These are phyloP conservation scores for Cardamine resedifolia DNA, from an alignment of 345 rosid species.

Conservation along the genomic window DNA sequence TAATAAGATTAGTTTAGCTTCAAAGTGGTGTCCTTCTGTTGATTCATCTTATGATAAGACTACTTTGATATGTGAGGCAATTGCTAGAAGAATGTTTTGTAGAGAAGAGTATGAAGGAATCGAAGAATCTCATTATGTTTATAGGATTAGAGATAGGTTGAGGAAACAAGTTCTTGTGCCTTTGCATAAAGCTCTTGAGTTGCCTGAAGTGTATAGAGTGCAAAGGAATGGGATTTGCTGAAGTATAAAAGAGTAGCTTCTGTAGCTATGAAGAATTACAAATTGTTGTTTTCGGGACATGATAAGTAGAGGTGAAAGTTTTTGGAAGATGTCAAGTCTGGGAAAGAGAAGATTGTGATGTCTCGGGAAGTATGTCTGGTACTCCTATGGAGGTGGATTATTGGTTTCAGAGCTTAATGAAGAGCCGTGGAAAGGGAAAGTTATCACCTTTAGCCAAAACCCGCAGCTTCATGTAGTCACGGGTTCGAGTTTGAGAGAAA, in stretches of 20 bases:
- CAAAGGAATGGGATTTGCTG: conserved; percentile 28
- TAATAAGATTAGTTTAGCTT: conserved; percentile 30
- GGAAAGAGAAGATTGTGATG: conserved; percentile 48
- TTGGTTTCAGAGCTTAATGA: conserved; percentile 54
- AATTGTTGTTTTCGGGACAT: conserved; percentile 19
- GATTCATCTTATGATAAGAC: conserved; percentile 39
- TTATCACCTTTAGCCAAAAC: conserved; percentile 47
- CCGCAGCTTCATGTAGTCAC: conserved; percentile 44
- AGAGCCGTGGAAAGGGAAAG: conserved; percentile 67
- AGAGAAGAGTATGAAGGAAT: conserved; percentile 33
- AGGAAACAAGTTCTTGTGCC: conserved; percentile 42
- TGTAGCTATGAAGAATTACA: conserved; percentile 40
- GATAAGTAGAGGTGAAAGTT: conserved; percentile 27
- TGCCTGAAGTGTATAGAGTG: conserved; percentile 40
- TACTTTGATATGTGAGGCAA: conserved; percentile 38
- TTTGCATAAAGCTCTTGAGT: conserved; percentile 18
- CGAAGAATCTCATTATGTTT: conserved; percentile 34
- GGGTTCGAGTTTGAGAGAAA: conserved; percentile 39
- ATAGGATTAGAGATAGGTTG: conserved; percentile 35
- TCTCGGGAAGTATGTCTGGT: conserved; percentile 53
- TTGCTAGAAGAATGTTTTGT: conserved; percentile 32
- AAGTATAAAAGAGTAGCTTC: conserved; percentile 38
- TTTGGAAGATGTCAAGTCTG: conserved; percentile 25
- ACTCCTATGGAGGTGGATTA: conserved; percentile 61
- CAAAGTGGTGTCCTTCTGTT: conserved; percentile 42